Base-by-base conservation (phyloP, 495 filamentous ascomycete species). In the Aspergillus conjunctus region DNA sequence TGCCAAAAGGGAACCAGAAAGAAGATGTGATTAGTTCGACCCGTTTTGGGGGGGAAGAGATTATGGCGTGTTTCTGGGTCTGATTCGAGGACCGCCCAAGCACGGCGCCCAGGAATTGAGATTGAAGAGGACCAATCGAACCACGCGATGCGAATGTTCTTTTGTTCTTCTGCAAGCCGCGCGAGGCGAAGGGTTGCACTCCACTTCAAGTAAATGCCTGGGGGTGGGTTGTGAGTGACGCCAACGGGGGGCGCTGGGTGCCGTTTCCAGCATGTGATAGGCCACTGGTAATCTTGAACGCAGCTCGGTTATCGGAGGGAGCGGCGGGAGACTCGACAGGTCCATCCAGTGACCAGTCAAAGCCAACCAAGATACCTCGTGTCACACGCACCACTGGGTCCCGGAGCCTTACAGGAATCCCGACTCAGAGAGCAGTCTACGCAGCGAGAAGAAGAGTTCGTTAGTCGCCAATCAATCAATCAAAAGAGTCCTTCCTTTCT, bases 401-500 rank as follows among this genome's bases (percentile, higher is more conserved):
- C 56, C 18, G 56, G 51, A 61, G 60, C 63, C 64, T 81, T 84
- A 90, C 72, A 90, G 77, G 78, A 90, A 90, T 68, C 87, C 87
- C 61, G 87, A 90, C 76, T 90, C 87, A 61, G 86, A 87, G 51
- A 90, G 78, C 62, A 90, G 80, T 78, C 87, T 90, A 78, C 74
- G 74, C 61, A 51, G 39, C 37, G 45, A 63, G 70, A 54, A 70
- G 65, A 63, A 65, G 67, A 72, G 68, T 65, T 44, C 60, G 72
- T 74, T 75, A 79, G 74, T 78, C 68, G 70, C 63, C 57, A 39
- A 37, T 60, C 56, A 56, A 62, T 67, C 56, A 63, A 59, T 56
- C 59, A 50, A 55, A 44, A 51, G 48, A 43, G 12, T 41, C 37
- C 37, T 41, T 41, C 54, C 55, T 48, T 48, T 48, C 44, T 20